These are phyloP conservation scores for Hygrocybe punicea DNA, from an alignment of 768 basidiomycete genomes.

Conservation along the genomic window DNA sequence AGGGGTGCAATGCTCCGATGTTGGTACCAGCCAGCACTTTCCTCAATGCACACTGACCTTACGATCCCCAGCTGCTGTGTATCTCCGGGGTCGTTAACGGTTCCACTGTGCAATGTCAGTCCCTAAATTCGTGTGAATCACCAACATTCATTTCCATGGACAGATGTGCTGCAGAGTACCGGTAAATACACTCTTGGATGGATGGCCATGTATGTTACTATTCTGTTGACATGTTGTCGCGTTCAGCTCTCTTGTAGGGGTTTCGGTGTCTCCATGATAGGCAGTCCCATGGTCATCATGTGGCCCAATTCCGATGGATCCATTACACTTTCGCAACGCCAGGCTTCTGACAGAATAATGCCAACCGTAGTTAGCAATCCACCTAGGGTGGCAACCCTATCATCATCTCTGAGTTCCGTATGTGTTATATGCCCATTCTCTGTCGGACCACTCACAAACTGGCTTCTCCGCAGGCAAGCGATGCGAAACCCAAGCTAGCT, in stretches of 20 bases:
- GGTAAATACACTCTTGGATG: constrained; percentile 44
- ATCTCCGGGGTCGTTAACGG: constrained; percentile 5
- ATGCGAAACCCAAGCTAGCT: constrained; percentile 44
- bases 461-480: constrained; percentile 33
- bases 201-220: constrained; percentile 55
- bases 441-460: constrained; percentile 1
- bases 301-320: constrained; percentile 63
- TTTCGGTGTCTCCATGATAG: constrained; percentile 53
- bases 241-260: constrained; percentile 43
- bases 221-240: background rate
- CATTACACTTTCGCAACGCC: constrained; percentile 65
- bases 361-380: constrained; percentile 55
- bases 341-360: constrained; percentile 49
- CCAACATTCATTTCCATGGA: background rate
- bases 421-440: constrained; percentile 12
- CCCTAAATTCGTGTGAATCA: background rate
- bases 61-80: constrained; percentile 2
- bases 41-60: too few relatives aligned
- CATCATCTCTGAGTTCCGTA: constrained; percentile 39
- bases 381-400: constrained; percentile 47
- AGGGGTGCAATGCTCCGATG: background rate
- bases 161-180: constrained; percentile 50
- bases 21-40: background rate
- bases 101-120: constrained; percentile 5
- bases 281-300: constrained; percentile 67